Conservation (phyloP, 306 rosid genomes). For the Luffa acutangula region DNA sequence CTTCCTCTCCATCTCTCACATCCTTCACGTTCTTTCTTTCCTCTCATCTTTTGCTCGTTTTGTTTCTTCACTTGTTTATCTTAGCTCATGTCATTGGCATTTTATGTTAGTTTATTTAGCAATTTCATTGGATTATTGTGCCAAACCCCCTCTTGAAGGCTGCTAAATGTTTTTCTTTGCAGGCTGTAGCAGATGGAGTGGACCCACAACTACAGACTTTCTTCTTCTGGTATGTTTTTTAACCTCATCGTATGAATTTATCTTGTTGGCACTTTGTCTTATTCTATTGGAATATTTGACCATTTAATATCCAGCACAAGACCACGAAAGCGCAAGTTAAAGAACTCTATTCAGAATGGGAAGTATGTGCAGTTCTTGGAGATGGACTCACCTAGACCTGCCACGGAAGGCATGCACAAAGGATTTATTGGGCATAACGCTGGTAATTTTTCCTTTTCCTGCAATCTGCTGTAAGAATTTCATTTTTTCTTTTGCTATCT, state of each 20-base stretch:
- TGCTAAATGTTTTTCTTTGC: conserved; percentile 13
- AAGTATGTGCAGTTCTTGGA: conserved; percentile 67
- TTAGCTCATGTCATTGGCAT: neutral
- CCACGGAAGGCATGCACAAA: conserved; percentile 34
- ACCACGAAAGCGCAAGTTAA: conserved; percentile 34
- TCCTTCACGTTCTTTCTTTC: neutral
- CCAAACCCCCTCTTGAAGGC: neutral
- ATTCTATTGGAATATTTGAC: conserved; percentile 14
- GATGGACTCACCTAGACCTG: conserved; percentile 49
- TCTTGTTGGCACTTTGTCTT: conserved; percentile 15
- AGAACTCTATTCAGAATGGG: conserved; percentile 30
- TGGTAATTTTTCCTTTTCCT: conserved; percentile 32
- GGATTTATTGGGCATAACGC: conserved; percentile 39
- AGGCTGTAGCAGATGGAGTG: conserved; percentile 66
- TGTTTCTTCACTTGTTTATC: neutral
- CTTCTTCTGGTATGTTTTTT: conserved; percentile 72
- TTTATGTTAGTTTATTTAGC: neutral
- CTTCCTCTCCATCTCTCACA: neutral
- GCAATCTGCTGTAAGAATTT: conserved; percentile 1
- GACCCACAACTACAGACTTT: conserved; percentile 65
- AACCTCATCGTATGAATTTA: conserved; percentile 29
- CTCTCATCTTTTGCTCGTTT: neutral
- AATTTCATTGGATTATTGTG: neutral
- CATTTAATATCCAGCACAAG: conserved; percentile 50
- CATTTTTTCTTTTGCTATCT: neutral